Base-by-base conservation (phyloP, 1,284 basidiomycete species). In the Leccinum subrobustum region DNA sequence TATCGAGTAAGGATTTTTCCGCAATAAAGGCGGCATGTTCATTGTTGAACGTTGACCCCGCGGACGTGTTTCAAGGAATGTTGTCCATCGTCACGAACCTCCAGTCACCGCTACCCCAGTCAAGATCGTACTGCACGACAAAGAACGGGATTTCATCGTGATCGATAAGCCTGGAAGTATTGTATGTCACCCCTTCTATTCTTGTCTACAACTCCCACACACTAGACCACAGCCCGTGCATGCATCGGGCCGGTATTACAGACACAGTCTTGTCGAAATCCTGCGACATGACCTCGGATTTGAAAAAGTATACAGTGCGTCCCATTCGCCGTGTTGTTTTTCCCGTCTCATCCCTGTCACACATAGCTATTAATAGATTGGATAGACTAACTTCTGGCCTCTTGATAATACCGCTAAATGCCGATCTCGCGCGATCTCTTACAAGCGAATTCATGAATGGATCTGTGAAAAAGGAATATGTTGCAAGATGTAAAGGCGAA, bases 121-220 rank as follows among this genome's bases (percentile, higher is more conserved):
- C 56, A 85, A 89, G 64, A 84, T 99, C 52, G 79, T 98, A 6
- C 77, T 87, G 20, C 84, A 90, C 52, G 93, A 98, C 74, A 81
- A 81, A 16, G 87, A 92, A 63, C 84, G 88, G 39, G 85, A 92
- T 63, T 92, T 97, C 64, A 84, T 98, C 29, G 92, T 98, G 12
- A 91, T 99, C 31, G 91, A 96, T 71, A 98, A 98, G 78, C 95
- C 95, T 4, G 95, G 95, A 16, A 93, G 91, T 71, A 92, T 97
- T 72, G 92, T 87, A 65, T 58, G 76, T 78, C 58, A 50, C 39
- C 7, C 61, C n/a, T 48, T 51, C 35, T 52, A 47, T 27, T 20
- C 18, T 16, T 7, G 20, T 16, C 23, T 12, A 39, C 54, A 53
- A 57, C 44, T 59, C 35, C 44, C 42, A 53, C 16, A 20, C 42